phyloP scores from a whole-genome alignment of 1,284 basidiomycete species.

The Sutorius eximius region DNA sequence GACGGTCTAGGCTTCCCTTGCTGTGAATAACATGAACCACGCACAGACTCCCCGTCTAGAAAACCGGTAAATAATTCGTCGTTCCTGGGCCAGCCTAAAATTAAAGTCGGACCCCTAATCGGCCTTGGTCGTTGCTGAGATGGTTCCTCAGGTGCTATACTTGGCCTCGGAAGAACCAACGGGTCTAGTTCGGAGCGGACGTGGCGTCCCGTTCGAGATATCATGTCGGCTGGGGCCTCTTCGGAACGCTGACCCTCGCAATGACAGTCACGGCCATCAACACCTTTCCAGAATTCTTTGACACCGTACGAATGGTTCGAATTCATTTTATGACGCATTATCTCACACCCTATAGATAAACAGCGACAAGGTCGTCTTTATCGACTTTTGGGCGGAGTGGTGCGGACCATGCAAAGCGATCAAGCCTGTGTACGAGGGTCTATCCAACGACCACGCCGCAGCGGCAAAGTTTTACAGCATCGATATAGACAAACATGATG shows the following conservation, averaged over 20 bases:
- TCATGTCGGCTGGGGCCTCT: neutral
- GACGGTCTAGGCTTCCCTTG: neutral
- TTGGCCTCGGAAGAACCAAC: neutral
- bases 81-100: neutral
- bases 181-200: neutral
- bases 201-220: neutral
- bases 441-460: slow-evolving; percentile 1
- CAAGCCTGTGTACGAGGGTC: slow-evolving; percentile 4
- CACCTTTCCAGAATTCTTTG: slow-evolving; percentile 4
- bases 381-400: slow-evolving; percentile 17
- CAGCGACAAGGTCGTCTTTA: slow-evolving; percentile 4
- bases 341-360: slow-evolving; percentile 5
- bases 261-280: slow-evolving; percentile 11
- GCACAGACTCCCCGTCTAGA: neutral
- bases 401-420: slow-evolving; percentile 11
- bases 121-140: neutral
- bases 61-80: neutral
- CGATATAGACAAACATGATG: neutral
- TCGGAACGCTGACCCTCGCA: neutral
- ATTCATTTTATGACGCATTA: neutral
- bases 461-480: slow-evolving; percentile 15
- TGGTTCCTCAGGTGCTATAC: neutral
- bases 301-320: neutral
- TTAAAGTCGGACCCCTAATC: neutral
- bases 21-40: neutral